Evolutionary conservation across 139 green algal genomes (phyloP).

Genomic region (Chlamydomonas sp.): DNA sequence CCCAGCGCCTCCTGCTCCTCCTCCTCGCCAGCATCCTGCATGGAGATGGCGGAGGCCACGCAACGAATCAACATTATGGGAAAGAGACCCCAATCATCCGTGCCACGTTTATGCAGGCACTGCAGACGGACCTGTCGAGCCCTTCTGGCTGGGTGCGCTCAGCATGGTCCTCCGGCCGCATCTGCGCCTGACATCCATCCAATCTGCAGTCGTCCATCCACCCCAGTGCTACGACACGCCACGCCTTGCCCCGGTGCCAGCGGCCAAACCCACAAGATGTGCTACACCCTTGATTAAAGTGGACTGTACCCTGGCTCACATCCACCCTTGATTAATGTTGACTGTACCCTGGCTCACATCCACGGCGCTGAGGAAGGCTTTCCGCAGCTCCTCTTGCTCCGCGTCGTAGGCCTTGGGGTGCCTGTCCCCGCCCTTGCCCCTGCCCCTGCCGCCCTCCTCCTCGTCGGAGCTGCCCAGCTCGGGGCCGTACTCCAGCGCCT

Average conservation of each 20-base stretch:
- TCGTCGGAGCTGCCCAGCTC: conserved; percentile 30
- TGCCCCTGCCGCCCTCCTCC: background rate
- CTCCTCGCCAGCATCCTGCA: background rate
- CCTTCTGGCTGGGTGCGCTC: too few relatives aligned
- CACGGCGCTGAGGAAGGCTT: conserved; percentile 68
- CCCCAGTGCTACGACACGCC: too few relatives aligned
- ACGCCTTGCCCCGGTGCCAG: too few relatives aligned
- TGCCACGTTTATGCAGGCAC: too few relatives aligned
- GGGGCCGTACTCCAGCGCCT: conserved; percentile 68
- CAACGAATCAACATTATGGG: too few relatives aligned
- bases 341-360: background rate
- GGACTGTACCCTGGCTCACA: background rate
- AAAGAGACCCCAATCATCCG: too few relatives aligned
- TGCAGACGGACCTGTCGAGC: too few relatives aligned
- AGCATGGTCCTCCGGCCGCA: too few relatives aligned
- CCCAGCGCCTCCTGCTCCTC: background rate
- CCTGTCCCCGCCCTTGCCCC: background rate
- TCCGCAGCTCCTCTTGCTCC: conserved; percentile 81
- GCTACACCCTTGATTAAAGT: background rate
- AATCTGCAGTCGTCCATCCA: too few relatives aligned
- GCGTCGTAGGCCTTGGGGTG: conserved; percentile 68
- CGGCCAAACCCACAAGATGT: too few relatives aligned
- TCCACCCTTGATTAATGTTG: background rate
- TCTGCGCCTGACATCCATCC: too few relatives aligned
- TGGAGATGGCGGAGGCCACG: background rate